phyloP scores from a whole-genome alignment of 371 early-diverging fungal species.

The Encephalitozoon romaleae region DNA sequence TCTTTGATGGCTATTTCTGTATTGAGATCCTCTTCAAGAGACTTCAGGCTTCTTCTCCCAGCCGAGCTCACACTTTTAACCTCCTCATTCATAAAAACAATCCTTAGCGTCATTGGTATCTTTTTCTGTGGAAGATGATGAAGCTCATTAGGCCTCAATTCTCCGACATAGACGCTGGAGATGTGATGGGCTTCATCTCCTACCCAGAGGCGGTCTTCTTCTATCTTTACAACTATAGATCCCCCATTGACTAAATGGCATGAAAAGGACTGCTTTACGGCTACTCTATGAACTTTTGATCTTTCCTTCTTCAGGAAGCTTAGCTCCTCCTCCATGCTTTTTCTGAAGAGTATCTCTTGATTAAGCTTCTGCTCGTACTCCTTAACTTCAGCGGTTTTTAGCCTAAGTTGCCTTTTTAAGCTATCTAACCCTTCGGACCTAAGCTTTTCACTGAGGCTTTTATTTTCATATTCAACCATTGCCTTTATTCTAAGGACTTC shows the following conservation, averaged over 20 bases:
- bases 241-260: not conserved
- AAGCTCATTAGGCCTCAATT: conserved; percentile 47
- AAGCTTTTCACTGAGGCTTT: conserved; percentile 2
- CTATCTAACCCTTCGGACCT: conserved; percentile 11
- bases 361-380: conserved; percentile 53
- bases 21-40: conserved; percentile 47
- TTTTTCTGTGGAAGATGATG: conserved; percentile 40
- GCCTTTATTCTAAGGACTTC: not conserved
- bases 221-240: not conserved
- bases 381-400: conserved; percentile 40
- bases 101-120: conserved; percentile 36
- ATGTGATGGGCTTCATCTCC: conserved; percentile 3
- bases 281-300: not conserved
- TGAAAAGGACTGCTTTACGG: conserved; percentile 6
- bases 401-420: conserved; percentile 47
- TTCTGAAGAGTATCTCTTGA: conserved; percentile 26
- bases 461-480: not conserved
- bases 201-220: conserved; percentile 5
- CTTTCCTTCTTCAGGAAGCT: conserved; percentile 16
- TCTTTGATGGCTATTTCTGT: conserved; percentile 56
- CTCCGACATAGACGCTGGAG: conserved; percentile 33
- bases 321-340: conserved; percentile 44
- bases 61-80: conserved; percentile 13
- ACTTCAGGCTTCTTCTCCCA: conserved; percentile 37
- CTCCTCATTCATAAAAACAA: conserved; percentile 51